Percentiles rank a stretch among this genome's conserved stretches.
Evolutionary conservation across 805 yeast species (phyloP).

Genomic region (Jamesozyma piceae): DNA sequence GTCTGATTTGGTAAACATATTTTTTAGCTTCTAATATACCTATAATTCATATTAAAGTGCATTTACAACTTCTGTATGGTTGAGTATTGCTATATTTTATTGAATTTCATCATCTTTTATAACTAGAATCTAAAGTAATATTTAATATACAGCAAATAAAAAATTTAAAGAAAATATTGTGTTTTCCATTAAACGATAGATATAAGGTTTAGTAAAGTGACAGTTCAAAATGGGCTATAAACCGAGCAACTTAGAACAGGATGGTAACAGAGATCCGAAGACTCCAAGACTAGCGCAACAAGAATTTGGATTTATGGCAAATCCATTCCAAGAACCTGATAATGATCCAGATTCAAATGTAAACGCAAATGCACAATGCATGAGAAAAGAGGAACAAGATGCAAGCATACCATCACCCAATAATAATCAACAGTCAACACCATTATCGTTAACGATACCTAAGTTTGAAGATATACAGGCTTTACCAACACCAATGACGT

Average conservation of each 20-base stretch:
- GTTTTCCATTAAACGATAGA: too few relatives aligned
- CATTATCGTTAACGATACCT: conserved; percentile 16
- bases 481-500: conserved; percentile 28
- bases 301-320: background rate
- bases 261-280: background rate
- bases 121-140: too few relatives aligned
- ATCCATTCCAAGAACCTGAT: background rate
- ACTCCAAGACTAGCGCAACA: background rate
- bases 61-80: too few relatives aligned
- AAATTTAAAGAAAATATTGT: too few relatives aligned
- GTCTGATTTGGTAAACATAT: too few relatives aligned
- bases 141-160: too few relatives aligned
- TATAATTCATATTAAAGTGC: too few relatives aligned
- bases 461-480: conserved; percentile 18
- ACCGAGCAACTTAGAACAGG: background rate
- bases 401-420: background rate
- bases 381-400: too few relatives aligned
- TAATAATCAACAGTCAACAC: conserved; percentile 9
- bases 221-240: background rate
- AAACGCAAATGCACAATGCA: background rate
- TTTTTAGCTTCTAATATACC: too few relatives aligned
- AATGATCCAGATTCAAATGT: background rate
- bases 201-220: too few relatives aligned
- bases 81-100: too few relatives aligned
- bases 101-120: too few relatives aligned